A percentile compares a stretch with the other conserved stretches of the same genome.
These are phyloP conservation scores for Ilyonectria mors-panacis DNA, from an alignment of 2,329 filamentous ascomycete species.

Conservation along the genomic window DNA sequence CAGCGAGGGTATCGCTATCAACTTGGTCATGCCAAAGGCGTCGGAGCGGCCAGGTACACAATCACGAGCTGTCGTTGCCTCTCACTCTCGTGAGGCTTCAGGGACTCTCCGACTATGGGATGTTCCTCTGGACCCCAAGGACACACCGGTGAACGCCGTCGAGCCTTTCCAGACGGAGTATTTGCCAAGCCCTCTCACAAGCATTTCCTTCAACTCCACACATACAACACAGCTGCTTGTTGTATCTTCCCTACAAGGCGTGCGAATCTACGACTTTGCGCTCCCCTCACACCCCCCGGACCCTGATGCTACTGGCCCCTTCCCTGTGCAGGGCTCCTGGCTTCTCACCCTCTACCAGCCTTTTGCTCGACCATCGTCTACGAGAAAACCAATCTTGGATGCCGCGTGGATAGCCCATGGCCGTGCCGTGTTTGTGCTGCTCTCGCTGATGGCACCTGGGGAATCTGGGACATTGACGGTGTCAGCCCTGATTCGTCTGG, in stretches of 20 bases:
- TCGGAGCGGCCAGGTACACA: conserved; percentile 55
- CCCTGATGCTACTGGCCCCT: conserved; percentile 65
- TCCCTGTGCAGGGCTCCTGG: conserved; percentile 74
- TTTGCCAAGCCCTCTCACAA: conserved; percentile 67
- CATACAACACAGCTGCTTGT: conserved; percentile 71
- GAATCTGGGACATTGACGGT: conserved; percentile 77
- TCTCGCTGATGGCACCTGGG: conserved; percentile 78
- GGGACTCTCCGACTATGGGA: conserved; percentile 73
- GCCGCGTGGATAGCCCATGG: conserved; percentile 75
- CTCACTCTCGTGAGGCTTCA: conserved; percentile 72
- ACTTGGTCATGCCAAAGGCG: conserved; percentile 61
- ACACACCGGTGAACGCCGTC: conserved; percentile 48
- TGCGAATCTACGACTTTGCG: conserved; percentile 75
- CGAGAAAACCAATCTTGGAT: conserved; percentile 73
- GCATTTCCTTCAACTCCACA: conserved; percentile 73
- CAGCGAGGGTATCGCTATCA: conserved; percentile 70
- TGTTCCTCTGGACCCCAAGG: conserved; percentile 62
- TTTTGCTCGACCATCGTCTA: conserved; percentile 64
- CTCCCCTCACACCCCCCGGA: conserved; percentile 67
- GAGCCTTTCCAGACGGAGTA: conserved; percentile 74
- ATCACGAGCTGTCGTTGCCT: conserved; percentile 69
- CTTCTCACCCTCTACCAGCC: conserved; percentile 73
- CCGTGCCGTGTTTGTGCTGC: conserved; percentile 69
- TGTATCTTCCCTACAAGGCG: conserved; percentile 68
- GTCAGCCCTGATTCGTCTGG: conserved; percentile 62